These are phyloP conservation scores for Truncatella angustata DNA, from an alignment of 2,329 filamentous ascomycete genomes.

Conservation along the genomic window DNA sequence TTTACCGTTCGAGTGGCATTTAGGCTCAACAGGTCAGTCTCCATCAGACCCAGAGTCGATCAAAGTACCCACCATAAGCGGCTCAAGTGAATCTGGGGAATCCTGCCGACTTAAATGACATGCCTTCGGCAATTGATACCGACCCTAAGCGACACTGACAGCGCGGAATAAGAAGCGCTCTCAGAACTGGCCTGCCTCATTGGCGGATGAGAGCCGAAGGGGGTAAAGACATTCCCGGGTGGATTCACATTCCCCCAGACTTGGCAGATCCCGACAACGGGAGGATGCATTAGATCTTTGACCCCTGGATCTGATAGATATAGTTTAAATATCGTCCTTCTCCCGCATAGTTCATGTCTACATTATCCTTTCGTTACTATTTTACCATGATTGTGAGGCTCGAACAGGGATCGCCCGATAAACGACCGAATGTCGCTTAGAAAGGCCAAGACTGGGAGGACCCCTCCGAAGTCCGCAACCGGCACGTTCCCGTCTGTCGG, in stretches of 20 bases:
- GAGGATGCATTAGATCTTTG: constrained; percentile 9
- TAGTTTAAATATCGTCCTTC: background rate
- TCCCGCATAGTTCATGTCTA: too few species aligned
- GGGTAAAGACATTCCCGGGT: constrained; percentile 15
- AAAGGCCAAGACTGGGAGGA: background rate
- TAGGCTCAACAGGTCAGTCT: background rate
- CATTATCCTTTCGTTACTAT: too few species aligned
- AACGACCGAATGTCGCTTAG: background rate
- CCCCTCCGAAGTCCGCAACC: background rate
- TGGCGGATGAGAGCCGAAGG: background rate
- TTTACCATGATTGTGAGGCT: background rate
- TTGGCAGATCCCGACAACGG: constrained; percentile 8
- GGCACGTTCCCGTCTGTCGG: background rate
- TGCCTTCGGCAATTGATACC: background rate
- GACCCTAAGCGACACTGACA: constrained; percentile 10
- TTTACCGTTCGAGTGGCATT: too few species aligned
- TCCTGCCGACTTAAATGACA: background rate
- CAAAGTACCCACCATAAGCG: background rate
- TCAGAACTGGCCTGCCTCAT: background rate
- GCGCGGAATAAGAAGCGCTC: background rate
- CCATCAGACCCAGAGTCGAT: background rate
- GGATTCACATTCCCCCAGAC: constrained; percentile 11
- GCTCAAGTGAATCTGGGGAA: background rate
- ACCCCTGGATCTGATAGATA: background rate
- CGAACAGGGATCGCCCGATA: background rate